Conservation (phyloP, 2,329 filamentous ascomycete species). For the Achaetomium macrosporum region DNA sequence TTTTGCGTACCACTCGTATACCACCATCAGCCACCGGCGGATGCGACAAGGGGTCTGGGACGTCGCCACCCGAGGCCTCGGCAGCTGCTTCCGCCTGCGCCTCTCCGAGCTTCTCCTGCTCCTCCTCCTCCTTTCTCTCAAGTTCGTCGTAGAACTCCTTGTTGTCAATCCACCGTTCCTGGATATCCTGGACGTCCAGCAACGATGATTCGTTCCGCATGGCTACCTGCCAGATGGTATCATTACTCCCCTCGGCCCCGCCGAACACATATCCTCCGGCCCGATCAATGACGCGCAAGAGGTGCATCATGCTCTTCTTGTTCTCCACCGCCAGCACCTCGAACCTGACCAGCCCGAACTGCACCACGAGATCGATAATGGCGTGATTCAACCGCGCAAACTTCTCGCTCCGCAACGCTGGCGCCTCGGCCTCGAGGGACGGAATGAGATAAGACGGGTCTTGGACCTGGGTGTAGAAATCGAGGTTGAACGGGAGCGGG, state of each 20-base stretch:
- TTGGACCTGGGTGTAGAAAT: conserved; percentile 96
- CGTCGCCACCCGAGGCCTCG: conserved; percentile 32
- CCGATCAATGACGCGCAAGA: conserved; percentile 83
- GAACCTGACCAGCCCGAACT: conserved; percentile 84
- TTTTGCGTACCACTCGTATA: conserved; percentile 65
- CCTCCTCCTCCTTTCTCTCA: conserved; percentile 69
- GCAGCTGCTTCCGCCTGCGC: conserved; percentile 31
- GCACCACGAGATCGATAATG: conserved; percentile 79
- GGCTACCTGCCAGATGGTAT: conserved; percentile 94
- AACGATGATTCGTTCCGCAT: conserved; percentile 70
- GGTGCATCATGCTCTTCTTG: conserved; percentile 91
- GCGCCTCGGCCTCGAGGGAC: conserved; percentile 71
- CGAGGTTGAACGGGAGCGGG: conserved; percentile 86
- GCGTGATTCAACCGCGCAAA: conserved; percentile 82
- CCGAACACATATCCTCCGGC: conserved; percentile 93
- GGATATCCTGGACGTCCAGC: conserved; percentile 82
- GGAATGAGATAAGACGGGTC: conserved; percentile 81
- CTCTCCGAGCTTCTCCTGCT: conserved; percentile 55
- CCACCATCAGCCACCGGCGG: conserved; percentile 41
- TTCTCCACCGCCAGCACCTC: conserved; percentile 95
- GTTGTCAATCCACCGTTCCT: conserved; percentile 90
- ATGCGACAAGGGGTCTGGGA: conserved; percentile 46
- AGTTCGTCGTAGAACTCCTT: conserved; percentile 81
- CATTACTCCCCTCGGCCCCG: conserved; percentile 82
- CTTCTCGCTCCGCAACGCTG: conserved; percentile 63